These are phyloP conservation scores for Ramalina intermedia DNA, from an alignment of 495 filamentous ascomycete genomes.

Conservation along the genomic window DNA sequence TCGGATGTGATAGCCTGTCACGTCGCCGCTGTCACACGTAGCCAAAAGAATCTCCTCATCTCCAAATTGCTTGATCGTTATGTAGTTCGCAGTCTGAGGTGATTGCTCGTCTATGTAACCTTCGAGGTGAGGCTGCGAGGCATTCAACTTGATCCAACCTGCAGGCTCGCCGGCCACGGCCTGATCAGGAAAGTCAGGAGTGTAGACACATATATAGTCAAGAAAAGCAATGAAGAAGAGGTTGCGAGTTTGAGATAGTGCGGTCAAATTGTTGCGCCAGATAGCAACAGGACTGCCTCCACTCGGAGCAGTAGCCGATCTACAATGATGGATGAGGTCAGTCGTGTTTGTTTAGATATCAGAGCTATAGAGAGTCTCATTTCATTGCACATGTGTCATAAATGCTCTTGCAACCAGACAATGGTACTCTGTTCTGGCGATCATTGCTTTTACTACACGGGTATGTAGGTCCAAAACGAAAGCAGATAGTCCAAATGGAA, in stretches of 20 bases:
- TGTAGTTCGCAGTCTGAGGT: constrained; percentile 63
- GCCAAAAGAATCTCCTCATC: constrained; percentile 63
- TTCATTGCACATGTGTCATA: too few relatives aligned
- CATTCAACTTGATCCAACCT: constrained; percentile 50
- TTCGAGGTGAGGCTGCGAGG: constrained; percentile 27
- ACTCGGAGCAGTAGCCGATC: too few relatives aligned
- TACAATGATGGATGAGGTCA: too few relatives aligned
- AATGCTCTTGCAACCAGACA: too few relatives aligned
- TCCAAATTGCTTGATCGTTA: constrained; percentile 69
- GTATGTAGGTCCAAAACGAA: too few relatives aligned
- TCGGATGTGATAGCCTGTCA: constrained; percentile 62
- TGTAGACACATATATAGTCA: constrained; percentile 58
- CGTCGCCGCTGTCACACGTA: constrained; percentile 79
- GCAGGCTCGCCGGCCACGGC: constrained; percentile 42
- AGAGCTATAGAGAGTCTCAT: too few relatives aligned
- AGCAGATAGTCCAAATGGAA: too few relatives aligned
- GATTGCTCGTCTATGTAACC: constrained; percentile 41
- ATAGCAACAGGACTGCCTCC: constrained; percentile 11
- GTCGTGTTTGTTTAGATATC: too few relatives aligned
- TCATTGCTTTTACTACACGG: too few relatives aligned
- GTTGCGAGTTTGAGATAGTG: constrained; percentile 42
- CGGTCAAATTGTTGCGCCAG: constrained; percentile 39
- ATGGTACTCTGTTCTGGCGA: too few relatives aligned
- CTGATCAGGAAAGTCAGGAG: constrained; percentile 53
- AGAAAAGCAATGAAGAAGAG: constrained; percentile 67